These are phyloP conservation scores for Didymella segeticola DNA, from an alignment of 2,329 filamentous ascomycete species.

Conservation along the genomic window DNA sequence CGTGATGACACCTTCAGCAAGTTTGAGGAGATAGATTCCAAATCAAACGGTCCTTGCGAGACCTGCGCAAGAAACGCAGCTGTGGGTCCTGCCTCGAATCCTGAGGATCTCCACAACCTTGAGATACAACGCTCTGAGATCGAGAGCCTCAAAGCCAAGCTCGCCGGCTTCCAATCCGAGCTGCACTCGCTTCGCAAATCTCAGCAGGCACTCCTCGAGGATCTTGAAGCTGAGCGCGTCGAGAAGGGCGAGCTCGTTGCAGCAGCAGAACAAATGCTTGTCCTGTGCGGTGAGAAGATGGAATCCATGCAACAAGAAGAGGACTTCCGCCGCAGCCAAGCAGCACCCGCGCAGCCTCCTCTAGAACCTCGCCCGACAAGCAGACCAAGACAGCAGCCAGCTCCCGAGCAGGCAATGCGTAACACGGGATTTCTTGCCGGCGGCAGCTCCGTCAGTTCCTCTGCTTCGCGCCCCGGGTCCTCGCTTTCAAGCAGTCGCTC, in stretches of 20 bases:
- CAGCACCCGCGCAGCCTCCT: conserved; percentile 19
- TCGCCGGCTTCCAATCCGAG: conserved; percentile 77
- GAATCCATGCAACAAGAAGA: conserved; percentile 48
- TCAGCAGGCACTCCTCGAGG: conserved; percentile 68
- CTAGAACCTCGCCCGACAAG: conserved; percentile 18
- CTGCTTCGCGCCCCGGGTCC: conserved; percentile 33
- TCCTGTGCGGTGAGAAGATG: conserved; percentile 61
- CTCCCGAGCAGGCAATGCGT: conserved; percentile 35
- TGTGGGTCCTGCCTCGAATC: conserved; percentile 19
- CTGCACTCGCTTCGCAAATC: conserved; percentile 73
- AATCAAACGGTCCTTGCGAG: conserved; percentile 16
- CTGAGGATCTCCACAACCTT: conserved; percentile 56
- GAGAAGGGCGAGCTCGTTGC: conserved; percentile 85
- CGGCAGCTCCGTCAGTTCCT: conserved; percentile 18
- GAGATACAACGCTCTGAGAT: conserved; percentile 73
- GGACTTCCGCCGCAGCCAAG: conserved; percentile 62
- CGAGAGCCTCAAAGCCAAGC: conserved; percentile 73
- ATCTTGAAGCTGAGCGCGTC: conserved; percentile 76
- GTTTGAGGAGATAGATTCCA: conserved; percentile 38
- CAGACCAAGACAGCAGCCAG: conserved; percentile 19
- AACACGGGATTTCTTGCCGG: conserved; percentile 44
- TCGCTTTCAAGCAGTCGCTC: conserved; percentile 35
- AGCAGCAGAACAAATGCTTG: conserved; percentile 84
- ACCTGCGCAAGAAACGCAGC: conserved; percentile 22
- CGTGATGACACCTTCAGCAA: conserved; percentile 71